phyloP scores from a whole-genome alignment of 208 protist genomes.

The Vickermania ingenoplastis region DNA sequence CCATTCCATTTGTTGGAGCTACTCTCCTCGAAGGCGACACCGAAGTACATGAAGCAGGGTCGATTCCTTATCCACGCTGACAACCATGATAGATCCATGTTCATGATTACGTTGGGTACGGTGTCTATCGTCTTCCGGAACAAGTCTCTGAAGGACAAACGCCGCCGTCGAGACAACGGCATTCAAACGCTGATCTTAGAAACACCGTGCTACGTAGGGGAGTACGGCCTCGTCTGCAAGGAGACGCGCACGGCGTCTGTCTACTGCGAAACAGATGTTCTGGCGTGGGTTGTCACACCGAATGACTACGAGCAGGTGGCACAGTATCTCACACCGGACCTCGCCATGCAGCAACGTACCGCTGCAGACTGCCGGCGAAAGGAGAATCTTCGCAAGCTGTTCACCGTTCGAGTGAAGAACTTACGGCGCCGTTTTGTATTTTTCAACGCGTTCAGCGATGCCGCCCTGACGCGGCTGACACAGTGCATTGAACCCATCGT shows the following conservation, averaged over 20 bases:
- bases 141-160: conserved; percentile 51
- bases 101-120: conserved; percentile 70
- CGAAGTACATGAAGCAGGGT: conserved; percentile 44
- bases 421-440: conserved; percentile 56
- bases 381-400: conserved; percentile 75
- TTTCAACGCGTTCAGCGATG: conserved; percentile 65
- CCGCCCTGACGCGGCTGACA: conserved; percentile 40
- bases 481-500: conserved; percentile 72
- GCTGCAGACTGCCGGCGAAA: conserved; percentile 72
- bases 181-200: conserved; percentile 54
- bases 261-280: conserved; percentile 76
- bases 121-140: conserved; percentile 70
- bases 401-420: conserved; percentile 59
- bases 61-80: conserved; percentile 82
- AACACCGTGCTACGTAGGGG: conserved; percentile 79
- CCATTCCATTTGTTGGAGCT: conserved; percentile 55
- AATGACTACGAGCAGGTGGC: conserved; percentile 81
- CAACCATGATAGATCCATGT: conserved; percentile 77
- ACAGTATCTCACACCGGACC: conserved; percentile 50
- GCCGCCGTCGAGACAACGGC: conserved; percentile 67
- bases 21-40: conserved; percentile 48
- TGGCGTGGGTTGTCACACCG: conserved; percentile 65
- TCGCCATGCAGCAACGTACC: conserved; percentile 74
- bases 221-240: conserved; percentile 85
- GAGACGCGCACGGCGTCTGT: conserved; percentile 83